Conservation (phyloP, 108 stramenopile genomes). For the Aureococcus anophagefferens region DNA sequence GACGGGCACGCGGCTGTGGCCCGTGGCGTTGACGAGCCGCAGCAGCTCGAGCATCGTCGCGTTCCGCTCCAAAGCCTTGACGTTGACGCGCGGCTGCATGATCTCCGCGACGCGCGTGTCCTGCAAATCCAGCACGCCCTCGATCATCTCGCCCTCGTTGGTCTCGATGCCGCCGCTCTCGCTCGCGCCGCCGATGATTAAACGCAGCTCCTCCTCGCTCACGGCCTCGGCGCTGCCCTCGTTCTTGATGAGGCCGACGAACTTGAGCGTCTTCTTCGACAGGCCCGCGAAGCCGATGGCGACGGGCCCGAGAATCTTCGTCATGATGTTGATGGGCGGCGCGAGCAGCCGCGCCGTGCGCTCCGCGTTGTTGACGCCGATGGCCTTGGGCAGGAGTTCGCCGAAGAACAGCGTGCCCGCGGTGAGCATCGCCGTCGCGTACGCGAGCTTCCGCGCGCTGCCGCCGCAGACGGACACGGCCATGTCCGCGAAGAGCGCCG, state of each 20-base stretch:
- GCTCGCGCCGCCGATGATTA: conserved; percentile 84
- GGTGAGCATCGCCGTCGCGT: conserved; percentile 38
- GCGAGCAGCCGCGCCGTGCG: conserved; percentile 77
- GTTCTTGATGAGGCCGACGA: conserved; percentile 67
- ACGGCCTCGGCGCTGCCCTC: conserved; percentile 50
- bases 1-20: conserved; percentile 86
- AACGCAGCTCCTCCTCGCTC: conserved; percentile 78
- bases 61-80: conserved; percentile 68
- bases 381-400: conserved; percentile 81
- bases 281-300: conserved; percentile 68
- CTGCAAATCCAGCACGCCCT: conserved; percentile 86
- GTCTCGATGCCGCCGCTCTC: conserved; percentile 89
- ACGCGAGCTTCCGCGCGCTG: neutral
- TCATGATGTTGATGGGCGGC: conserved; percentile 70
- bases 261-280: conserved; percentile 60
- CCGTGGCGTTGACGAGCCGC: conserved; percentile 64
- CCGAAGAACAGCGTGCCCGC: conserved; percentile 85
- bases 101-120: conserved; percentile 69
- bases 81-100: conserved; percentile 90
- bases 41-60: conserved; percentile 73
- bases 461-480: neutral
- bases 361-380: conserved; percentile 89
- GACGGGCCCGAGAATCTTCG: conserved; percentile 67
- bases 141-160: conserved; percentile 90
- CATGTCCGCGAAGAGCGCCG: conserved; percentile 26